Percentiles rank a stretch among this genome's conserved stretches.
Evolutionary conservation across 2,329 filamentous ascomycete species (phyloP).

Genomic region (Penicillium sp.): DNA sequence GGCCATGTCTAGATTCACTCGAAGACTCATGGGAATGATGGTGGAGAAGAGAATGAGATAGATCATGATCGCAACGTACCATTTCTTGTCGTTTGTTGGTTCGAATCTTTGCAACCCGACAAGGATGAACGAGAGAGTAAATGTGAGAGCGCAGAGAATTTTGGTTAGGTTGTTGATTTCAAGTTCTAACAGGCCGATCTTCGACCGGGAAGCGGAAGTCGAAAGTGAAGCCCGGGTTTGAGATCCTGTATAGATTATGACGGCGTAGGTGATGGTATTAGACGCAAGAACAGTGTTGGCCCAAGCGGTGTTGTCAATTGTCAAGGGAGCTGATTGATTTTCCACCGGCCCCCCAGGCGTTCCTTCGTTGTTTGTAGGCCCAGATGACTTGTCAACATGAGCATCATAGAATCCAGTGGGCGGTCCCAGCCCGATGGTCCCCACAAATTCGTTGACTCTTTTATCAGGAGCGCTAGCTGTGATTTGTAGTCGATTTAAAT

Average conservation of each 20-base stretch:
- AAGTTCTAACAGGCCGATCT: constrained; percentile 87
- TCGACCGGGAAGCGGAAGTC: constrained; percentile 86
- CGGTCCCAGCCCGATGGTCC: constrained; percentile 75
- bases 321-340: constrained; percentile 56
- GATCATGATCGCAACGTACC: constrained; percentile 98
- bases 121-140: constrained; percentile 80
- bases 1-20: constrained; percentile 95
- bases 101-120: constrained; percentile 84
- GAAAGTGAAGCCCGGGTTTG: constrained; percentile 93
- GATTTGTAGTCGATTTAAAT: constrained; percentile 67
- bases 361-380: constrained; percentile 18
- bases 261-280: constrained; percentile 81
- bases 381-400: constrained; percentile 37
- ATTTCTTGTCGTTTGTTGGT: constrained; percentile 54
- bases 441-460: constrained; percentile 91
- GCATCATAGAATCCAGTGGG: constrained; percentile 51
- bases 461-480: constrained; percentile 88
- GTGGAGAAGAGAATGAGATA: constrained; percentile 98
- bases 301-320: constrained; percentile 98
- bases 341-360: constrained; percentile 21
- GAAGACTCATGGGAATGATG: constrained; percentile 93
- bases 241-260: constrained; percentile 90
- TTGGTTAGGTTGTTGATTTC: constrained; percentile 98
- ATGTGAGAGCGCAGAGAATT: constrained; percentile 85
- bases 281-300: constrained; percentile 96